A percentile compares a stretch with the other conserved stretches of the same genome.
Evolutionary conservation across 768 basidiomycete species (phyloP).

Genomic region (Strobilomyces echinocephalus): DNA sequence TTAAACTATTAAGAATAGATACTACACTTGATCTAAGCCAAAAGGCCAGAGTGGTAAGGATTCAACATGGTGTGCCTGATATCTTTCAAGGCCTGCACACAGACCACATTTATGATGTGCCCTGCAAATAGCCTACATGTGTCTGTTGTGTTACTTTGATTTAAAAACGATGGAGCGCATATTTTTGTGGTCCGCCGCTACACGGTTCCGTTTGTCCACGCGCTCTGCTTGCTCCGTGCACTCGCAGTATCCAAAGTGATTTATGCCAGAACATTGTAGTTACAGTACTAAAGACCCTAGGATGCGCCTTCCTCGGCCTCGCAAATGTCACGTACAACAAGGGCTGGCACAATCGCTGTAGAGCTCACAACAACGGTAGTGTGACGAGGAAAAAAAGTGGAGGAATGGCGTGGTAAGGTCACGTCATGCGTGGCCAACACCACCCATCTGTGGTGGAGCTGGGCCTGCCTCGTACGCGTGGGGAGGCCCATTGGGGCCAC

Average conservation of each 20-base stretch:
- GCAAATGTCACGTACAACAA: constrained; percentile 28
- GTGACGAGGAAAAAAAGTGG: constrained; percentile 7
- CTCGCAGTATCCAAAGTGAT: constrained; percentile 24
- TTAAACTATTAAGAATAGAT: too few species aligned
- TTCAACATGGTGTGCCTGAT: constrained; percentile 2
- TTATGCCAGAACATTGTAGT: constrained; percentile 27
- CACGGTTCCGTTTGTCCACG: too few species aligned
- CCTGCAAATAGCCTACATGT: too few species aligned
- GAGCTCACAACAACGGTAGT: constrained; percentile 27
- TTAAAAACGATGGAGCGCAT: not conserved
- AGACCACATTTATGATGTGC: not conserved
- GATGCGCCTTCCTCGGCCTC: constrained; percentile 8
- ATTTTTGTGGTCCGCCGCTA: too few species aligned
- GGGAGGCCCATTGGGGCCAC: constrained; percentile 57
- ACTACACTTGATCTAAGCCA: constrained; percentile 73
- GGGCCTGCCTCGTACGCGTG: constrained; percentile 71
- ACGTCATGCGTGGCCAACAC: constrained; percentile 52
- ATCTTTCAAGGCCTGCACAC: not conserved
- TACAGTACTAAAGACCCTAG: constrained; percentile 20
- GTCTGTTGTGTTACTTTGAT: too few species aligned
- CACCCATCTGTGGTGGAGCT: constrained; percentile 73
- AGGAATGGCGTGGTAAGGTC: constrained; percentile 11
- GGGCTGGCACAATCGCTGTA: constrained; percentile 18
- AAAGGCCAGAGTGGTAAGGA: constrained; percentile 41
- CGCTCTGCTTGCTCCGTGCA: not conserved